Conservation (phyloP, 345 rosid genomes). For the Euclidium syriacum region DNA sequence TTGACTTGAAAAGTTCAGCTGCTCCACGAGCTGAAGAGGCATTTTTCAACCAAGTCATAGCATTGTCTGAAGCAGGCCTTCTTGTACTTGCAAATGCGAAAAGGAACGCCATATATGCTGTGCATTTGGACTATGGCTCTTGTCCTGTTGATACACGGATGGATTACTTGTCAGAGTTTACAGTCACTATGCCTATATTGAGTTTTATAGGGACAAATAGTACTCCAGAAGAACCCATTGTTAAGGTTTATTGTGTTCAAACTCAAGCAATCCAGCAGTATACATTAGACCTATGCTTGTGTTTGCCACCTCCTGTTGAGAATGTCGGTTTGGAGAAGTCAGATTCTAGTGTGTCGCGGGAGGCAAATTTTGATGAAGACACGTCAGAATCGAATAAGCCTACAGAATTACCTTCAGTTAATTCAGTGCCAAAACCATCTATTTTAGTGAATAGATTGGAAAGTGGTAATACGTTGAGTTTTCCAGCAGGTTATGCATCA, state of each 20-base stretch:
- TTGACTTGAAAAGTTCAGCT: constrained; percentile 66
- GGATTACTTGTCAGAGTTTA: constrained; percentile 82
- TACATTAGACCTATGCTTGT: constrained; percentile 70
- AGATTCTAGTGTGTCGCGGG: constrained; percentile 41
- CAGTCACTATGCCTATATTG: constrained; percentile 89
- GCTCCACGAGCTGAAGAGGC: constrained; percentile 54
- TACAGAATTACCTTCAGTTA: constrained; percentile 35
- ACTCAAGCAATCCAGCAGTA: constrained; percentile 94
- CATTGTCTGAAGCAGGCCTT: constrained; percentile 63
- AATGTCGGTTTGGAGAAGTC: constrained; percentile 50
- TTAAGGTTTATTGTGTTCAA: constrained; percentile 86
- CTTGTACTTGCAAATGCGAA: constrained; percentile 84
- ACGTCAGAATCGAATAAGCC: constrained; percentile 38
- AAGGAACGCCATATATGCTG: constrained; percentile 75
- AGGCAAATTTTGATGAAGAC: constrained; percentile 38
- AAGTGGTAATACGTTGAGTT: constrained; percentile 15
- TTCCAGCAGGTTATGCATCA: constrained; percentile 36
- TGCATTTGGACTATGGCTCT: constrained; percentile 79
- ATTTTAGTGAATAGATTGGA: constrained; percentile 32
- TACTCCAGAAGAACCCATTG: constrained; percentile 49
- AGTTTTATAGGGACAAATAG: constrained; percentile 79
- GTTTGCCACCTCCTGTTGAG: constrained; percentile 66
- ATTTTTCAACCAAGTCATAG: constrained; percentile 81
- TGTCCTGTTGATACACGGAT: constrained; percentile 62
- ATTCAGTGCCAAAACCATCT: constrained; percentile 37